Percentiles rank a stretch among this genome's conserved stretches.
Evolutionary conservation across 495 filamentous ascomycete species (phyloP).

Genomic region (Lasiosphaeris hirsuta): DNA sequence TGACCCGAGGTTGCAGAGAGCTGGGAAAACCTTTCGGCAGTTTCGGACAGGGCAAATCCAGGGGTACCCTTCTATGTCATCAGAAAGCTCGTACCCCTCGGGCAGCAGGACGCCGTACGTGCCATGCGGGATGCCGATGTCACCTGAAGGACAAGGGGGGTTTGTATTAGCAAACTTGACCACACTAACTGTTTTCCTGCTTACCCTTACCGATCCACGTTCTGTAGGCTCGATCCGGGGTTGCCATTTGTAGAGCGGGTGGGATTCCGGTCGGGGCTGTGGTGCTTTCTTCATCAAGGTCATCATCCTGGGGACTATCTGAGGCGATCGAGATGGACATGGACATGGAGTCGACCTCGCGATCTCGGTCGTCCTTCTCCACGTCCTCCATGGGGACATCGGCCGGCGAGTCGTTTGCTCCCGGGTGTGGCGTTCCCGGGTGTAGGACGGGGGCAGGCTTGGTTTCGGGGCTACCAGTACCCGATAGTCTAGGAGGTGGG

Average conservation of each 20-base stretch:
- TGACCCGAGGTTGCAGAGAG: slow-evolving; percentile 9
- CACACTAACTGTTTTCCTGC: not conserved
- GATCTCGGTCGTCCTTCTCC: not conserved
- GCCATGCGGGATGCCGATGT: not conserved
- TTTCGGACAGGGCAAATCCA: slow-evolving; percentile 23
- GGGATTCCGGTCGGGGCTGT: not conserved
- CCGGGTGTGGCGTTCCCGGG: too few species aligned
- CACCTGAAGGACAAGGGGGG: not conserved
- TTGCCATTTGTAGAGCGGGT: slow-evolving; percentile 15
- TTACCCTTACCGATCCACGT: slow-evolving; percentile 22
- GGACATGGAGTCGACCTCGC: not conserved
- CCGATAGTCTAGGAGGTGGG: not conserved
- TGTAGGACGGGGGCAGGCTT: too few species aligned
- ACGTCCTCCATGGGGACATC: not conserved
- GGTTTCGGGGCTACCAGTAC: too few species aligned
- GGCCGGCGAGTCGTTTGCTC: not conserved
- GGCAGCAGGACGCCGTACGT: slow-evolving; percentile 22
- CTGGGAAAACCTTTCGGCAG: slow-evolving; percentile 11
- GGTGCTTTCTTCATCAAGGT: not conserved
- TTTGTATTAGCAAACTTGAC: not conserved
- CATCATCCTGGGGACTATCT: too few species aligned
- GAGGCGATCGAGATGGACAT: too few species aligned
- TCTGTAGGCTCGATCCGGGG: slow-evolving; percentile 24
- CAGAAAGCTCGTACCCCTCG: slow-evolving; percentile 17
- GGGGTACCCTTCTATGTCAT: slow-evolving; percentile 5